A percentile compares a stretch with the other conserved stretches of the same genome.
Conservation (phyloP, 2,329 filamentous ascomycete species). For the Aureobasidium sp. region DNA sequence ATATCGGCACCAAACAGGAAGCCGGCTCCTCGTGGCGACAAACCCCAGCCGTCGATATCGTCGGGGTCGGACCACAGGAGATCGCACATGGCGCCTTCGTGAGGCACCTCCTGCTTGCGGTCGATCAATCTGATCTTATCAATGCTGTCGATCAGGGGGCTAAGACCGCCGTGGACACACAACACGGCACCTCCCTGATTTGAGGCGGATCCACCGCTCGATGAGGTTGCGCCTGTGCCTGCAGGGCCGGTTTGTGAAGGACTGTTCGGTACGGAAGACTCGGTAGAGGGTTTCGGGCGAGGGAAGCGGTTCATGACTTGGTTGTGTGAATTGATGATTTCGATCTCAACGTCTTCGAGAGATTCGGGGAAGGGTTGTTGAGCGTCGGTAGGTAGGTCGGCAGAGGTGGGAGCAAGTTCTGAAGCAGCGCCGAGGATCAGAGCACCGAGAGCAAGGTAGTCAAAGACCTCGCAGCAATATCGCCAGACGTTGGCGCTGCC, state of each 20-base stretch:
- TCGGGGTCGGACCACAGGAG: slow-evolving; percentile 96
- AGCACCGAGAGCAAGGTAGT: slow-evolving; percentile 86
- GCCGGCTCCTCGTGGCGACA: slow-evolving; percentile 87
- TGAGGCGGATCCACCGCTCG: slow-evolving; percentile 47
- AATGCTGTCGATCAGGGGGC: slow-evolving; percentile 82
- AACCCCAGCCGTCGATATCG: slow-evolving; percentile 93
- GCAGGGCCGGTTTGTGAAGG: slow-evolving; percentile 53
- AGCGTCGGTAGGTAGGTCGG: slow-evolving; percentile 42
- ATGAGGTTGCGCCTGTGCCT: slow-evolving; percentile 68
- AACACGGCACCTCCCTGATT: slow-evolving; percentile 76
- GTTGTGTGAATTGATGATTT: slow-evolving; percentile 80
- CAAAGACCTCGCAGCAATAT: slow-evolving; percentile 93
- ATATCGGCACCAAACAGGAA: slow-evolving; percentile 95
- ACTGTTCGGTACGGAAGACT: slow-evolving; percentile 23
- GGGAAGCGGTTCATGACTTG: slow-evolving; percentile 67
- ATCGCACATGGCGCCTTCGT: slow-evolving; percentile 98
- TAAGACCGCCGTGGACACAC: slow-evolving; percentile 90
- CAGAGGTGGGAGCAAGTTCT: slow-evolving; percentile 38
- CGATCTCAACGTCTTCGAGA: slow-evolving; percentile 77
- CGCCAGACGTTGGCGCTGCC: slow-evolving; percentile 92
- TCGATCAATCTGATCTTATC: slow-evolving; percentile 94
- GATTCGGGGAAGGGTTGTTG: slow-evolving; percentile 41
- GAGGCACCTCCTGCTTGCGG: slow-evolving; percentile 94
- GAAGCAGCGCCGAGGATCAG: slow-evolving; percentile 78
- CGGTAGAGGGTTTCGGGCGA: slow-evolving; percentile 32